A percentile compares a stretch with the other conserved stretches of the same genome.
Evolutionary conservation across 768 basidiomycete species (phyloP).

Genomic region (Exsudoporus frostii): DNA sequence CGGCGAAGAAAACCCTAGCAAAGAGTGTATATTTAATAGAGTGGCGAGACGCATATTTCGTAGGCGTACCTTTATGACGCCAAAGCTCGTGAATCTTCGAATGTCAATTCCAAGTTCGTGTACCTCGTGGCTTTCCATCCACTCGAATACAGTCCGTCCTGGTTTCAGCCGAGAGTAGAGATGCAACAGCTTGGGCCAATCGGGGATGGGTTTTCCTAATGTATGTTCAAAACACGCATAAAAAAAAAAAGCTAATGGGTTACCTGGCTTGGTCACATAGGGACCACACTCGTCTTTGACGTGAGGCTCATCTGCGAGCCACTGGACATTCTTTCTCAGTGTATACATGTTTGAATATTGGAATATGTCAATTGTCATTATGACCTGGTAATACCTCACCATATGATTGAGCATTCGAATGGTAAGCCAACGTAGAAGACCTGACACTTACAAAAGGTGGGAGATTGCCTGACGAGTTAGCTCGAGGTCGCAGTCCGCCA

Average conservation of each 20-base stretch:
- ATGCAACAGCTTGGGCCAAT: constrained; percentile 84
- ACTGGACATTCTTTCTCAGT: constrained; percentile 79
- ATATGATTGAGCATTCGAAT: constrained; percentile 3
- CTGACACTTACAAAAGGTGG: constrained; percentile 74
- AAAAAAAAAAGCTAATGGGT: background rate
- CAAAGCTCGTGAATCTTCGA: constrained; percentile 93
- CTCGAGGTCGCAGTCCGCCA: constrained; percentile 84
- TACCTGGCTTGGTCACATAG: constrained; percentile 82
- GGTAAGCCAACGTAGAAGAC: background rate
- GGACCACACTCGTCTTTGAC: constrained; percentile 89
- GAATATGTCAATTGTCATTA: constrained; percentile 96
- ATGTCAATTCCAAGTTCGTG: constrained; percentile 78
- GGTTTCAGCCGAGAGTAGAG: constrained; percentile 85
- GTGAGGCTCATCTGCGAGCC: constrained; percentile 80
- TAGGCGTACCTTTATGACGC: constrained; percentile 82
- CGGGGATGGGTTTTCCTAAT: constrained; percentile 57
- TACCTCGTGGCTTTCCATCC: constrained; percentile 79
- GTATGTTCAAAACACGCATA: constrained; percentile 1
- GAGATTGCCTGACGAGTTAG: constrained; percentile 84
- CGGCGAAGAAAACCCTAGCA: constrained; percentile 83
- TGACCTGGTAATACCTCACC: constrained; percentile 89
- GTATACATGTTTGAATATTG: constrained; percentile 99
- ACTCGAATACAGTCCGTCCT: constrained; percentile 79
- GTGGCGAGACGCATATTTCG: background rate
- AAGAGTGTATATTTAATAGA: background rate